Evolutionary conservation across 805 yeast species (phyloP).

Genomic region (Debaryomyces hansenii): DNA sequence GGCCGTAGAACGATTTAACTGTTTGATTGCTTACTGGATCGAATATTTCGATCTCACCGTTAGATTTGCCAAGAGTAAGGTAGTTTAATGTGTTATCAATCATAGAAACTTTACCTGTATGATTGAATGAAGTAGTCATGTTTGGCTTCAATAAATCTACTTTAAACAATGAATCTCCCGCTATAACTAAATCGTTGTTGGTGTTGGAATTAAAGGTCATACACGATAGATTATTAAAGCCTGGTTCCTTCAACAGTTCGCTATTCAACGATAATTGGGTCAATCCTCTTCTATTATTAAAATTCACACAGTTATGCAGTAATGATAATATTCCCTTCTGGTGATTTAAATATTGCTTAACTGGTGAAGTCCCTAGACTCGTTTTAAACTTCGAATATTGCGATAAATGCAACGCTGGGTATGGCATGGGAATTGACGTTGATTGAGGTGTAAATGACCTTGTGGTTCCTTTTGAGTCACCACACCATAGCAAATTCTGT

Average conservation of each 20-base stretch:
- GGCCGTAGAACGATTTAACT: conserved; percentile 57
- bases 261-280: conserved; percentile 16
- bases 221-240: conserved; percentile 24
- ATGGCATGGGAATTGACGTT: conserved; percentile 17
- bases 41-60: conserved; percentile 63
- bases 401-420: conserved; percentile 20
- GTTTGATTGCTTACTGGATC: conserved; percentile 53
- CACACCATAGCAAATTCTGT: conserved; percentile 84
- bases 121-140: conserved; percentile 26
- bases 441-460: conserved; percentile 30
- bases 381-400: conserved; percentile 40
- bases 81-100: conserved; percentile 49
- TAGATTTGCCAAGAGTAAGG: conserved; percentile 55
- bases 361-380: conserved; percentile 18
- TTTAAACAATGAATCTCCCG: conserved; percentile 23
- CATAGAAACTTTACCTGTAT: conserved; percentile 44
- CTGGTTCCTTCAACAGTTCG: conserved; percentile 12
- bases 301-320: conserved; percentile 28
- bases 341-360: conserved; percentile 29
- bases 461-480: conserved; percentile 59
- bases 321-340: conserved; percentile 35
- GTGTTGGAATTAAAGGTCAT: conserved; percentile 34
- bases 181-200: conserved; percentile 30
- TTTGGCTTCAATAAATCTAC: conserved; percentile 35
- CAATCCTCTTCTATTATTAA: conserved; percentile 37